These are phyloP conservation scores for Colletotrichum sojae DNA, from an alignment of 2,329 filamentous ascomycete species.

Conservation along the genomic window DNA sequence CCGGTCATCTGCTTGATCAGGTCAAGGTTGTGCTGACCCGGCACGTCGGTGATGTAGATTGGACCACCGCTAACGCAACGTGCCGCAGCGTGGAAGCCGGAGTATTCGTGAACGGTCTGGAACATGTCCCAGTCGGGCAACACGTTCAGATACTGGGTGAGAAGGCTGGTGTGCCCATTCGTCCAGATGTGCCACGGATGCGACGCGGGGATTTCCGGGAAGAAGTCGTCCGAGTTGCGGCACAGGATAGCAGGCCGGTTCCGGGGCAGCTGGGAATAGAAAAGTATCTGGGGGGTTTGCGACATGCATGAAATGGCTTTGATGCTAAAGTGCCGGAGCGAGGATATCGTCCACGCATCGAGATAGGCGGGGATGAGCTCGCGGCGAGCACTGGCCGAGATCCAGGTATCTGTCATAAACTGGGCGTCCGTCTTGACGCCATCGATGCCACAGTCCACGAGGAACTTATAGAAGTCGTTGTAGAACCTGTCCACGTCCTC, in stretches of 20 bases:
- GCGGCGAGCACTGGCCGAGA: slow-evolving; percentile 77
- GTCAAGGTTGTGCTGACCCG: slow-evolving; percentile 82
- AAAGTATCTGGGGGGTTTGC: slow-evolving; percentile 87
- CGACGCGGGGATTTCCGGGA: slow-evolving; percentile 82
- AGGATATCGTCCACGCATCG: slow-evolving; percentile 86
- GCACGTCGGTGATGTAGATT: slow-evolving; percentile 93
- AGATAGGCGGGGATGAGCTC: slow-evolving; percentile 82
- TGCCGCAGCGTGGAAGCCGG: slow-evolving; percentile 89
- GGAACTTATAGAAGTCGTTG: slow-evolving; percentile 90
- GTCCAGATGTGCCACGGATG: slow-evolving; percentile 97
- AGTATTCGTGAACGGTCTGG: slow-evolving; percentile 76
- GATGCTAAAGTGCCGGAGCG: slow-evolving; percentile 82
- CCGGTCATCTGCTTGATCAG: slow-evolving; percentile 88
- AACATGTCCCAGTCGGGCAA: slow-evolving; percentile 88
- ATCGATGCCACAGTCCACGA: slow-evolving; percentile 81
- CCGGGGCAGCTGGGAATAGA: slow-evolving; percentile 85
- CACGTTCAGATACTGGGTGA: slow-evolving; percentile 88
- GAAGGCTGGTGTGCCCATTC: slow-evolving; percentile 89
- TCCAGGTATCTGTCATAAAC: slow-evolving; percentile 86
- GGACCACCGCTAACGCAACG: slow-evolving; percentile 92
- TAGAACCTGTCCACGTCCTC: slow-evolving; percentile 85
- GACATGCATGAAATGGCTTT: slow-evolving; percentile 96
- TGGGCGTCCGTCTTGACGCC: slow-evolving; percentile 95
- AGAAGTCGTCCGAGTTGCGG: slow-evolving; percentile 94
- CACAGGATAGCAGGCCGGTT: slow-evolving; percentile 81